Evolutionary conservation across 345 rosid genomes (phyloP), one percentile per base, ranked within the genome.

Genomic region (Excoecaria cochinchinensis): DNA sequence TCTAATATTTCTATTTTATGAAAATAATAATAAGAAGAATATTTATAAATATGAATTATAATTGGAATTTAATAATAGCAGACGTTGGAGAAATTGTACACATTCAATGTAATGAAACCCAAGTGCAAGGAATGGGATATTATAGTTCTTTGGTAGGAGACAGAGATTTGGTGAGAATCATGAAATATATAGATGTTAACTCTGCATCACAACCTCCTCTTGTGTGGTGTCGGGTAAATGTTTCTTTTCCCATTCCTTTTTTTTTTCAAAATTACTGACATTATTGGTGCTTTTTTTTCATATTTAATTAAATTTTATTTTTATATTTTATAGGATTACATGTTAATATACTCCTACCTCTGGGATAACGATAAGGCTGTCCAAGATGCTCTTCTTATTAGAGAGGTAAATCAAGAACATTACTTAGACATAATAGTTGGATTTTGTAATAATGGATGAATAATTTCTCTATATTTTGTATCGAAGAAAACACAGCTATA

Each of bases 341-440:
- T 60, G 66, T 19, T 76, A 16, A 21, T 61, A 5, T 82, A 78
- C 63, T 51, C 62, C 17, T 38, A 39, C 7, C 16, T 56, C 39
- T 82, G 87, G 85, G 71, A 67, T n/a, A 84, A 84, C 56, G 79
- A 79, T 75, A 42, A 60, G 47, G 38, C 22, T n/a, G 85, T 84
- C 13, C 85, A 72, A 72, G 47, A 55, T 9, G 83, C 87, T 25
- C 83, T 84, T 7, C 71, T 72, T 56, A 66, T 84, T 46, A 74
- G 80, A 44, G 56, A 66, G 70, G 87, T n/a, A n/a, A n/a, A n/a
- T n/a, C n/a, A n/a, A n/a, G n/a, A n/a, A n/a, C n/a, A n/a, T n/a
- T n/a, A n/a, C n/a, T n/a, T n/a, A n/a, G n/a, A n/a, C n/a, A n/a
- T n/a, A n/a, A n/a, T n/a, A n/a, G n/a, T n/a, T n/a, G n/a, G n/a